These are phyloP conservation scores for Royoungia palumana DNA, from an alignment of 768 basidiomycete genomes.

Conservation along the genomic window DNA sequence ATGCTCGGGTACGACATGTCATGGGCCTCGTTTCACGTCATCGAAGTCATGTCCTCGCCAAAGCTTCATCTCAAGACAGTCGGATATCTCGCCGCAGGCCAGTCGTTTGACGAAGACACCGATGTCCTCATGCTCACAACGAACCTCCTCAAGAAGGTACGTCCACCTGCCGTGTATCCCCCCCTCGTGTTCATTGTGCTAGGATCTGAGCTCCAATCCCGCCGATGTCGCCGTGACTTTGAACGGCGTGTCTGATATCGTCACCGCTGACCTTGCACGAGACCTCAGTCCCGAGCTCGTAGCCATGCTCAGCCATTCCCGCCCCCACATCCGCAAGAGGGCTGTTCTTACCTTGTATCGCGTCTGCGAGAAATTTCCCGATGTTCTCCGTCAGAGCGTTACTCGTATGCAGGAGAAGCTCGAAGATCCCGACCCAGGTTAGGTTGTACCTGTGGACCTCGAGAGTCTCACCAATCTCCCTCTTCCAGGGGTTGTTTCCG, in stretches of 20 bases:
- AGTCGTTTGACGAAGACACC: conserved; percentile 91
- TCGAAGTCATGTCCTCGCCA: conserved; percentile 96
- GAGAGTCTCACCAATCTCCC: background rate
- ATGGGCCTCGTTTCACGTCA: conserved; percentile 95
- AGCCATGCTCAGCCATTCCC: conserved; percentile 86
- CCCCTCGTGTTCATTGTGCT: conserved; percentile 7
- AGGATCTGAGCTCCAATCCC: conserved; percentile 81
- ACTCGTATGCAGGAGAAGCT: conserved; percentile 73
- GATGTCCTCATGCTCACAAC: conserved; percentile 98
- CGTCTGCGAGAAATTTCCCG: conserved; percentile 78
- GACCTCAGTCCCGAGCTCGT: conserved; percentile 86
- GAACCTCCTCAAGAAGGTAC: conserved; percentile 90
- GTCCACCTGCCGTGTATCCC: conserved; percentile 15
- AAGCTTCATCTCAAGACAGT: conserved; percentile 91
- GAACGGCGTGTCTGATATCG: conserved; percentile 79
- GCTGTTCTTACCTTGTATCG: conserved; percentile 84
- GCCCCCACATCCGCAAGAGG: conserved; percentile 84
- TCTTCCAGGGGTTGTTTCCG: conserved; percentile 78
- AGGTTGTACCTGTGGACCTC: background rate
- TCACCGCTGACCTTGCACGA: conserved; percentile 85
- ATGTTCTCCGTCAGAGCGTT: conserved; percentile 63
- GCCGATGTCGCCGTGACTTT: conserved; percentile 73
- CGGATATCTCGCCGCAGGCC: conserved; percentile 89
- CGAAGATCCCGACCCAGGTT: conserved; percentile 74
- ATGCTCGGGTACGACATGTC: conserved; percentile 96